Conservation (phyloP, 108 stramenopile species). For the Skeletonema potamos region DNA sequence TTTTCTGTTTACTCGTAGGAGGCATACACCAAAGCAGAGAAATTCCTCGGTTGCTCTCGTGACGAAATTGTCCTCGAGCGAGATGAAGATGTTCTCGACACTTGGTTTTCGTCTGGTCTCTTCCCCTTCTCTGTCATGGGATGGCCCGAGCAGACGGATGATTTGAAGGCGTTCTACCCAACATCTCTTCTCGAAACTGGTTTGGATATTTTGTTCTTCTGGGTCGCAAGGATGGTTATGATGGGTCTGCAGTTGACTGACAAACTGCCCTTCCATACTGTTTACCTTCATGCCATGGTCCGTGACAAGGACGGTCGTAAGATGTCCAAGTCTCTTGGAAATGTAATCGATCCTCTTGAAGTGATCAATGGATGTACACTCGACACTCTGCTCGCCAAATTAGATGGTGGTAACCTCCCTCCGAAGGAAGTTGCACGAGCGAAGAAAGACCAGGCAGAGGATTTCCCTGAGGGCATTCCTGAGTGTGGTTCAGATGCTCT, state of each 20-base stretch:
- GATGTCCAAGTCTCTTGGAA: slow-evolving; percentile 99
- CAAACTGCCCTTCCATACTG: slow-evolving; percentile 94
- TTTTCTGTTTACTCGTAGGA: slow-evolving; percentile 45
- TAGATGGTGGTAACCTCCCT: slow-evolving; percentile 94
- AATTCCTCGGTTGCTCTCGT: slow-evolving; percentile 70
- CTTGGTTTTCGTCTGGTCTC: slow-evolving; percentile 98
- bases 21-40: slow-evolving; percentile 81
- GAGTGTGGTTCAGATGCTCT: slow-evolving; percentile 99
- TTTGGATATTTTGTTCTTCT: slow-evolving; percentile 99
- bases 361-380: slow-evolving; percentile 95
- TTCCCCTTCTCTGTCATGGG: slow-evolving; percentile 99
- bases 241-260: slow-evolving; percentile 98
- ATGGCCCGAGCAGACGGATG: slow-evolving; percentile 94
- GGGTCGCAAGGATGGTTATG: slow-evolving; percentile 99
- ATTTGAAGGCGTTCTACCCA: slow-evolving; percentile 97
- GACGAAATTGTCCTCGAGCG: slow-evolving; percentile 86
- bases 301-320: slow-evolving; percentile 99
- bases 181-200: slow-evolving; percentile 99
- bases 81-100: slow-evolving; percentile 99
- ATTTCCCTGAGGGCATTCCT: slow-evolving; percentile 98
- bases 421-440: slow-evolving; percentile 93
- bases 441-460: slow-evolving; percentile 90
- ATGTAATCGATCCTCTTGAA: slow-evolving; percentile 98
- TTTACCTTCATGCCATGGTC: slow-evolving; percentile 99
- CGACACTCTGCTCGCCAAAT: slow-evolving; percentile 77